phyloP scores from a whole-genome alignment of 768 basidiomycete species.

The Coprinopsis cinerea region DNA sequence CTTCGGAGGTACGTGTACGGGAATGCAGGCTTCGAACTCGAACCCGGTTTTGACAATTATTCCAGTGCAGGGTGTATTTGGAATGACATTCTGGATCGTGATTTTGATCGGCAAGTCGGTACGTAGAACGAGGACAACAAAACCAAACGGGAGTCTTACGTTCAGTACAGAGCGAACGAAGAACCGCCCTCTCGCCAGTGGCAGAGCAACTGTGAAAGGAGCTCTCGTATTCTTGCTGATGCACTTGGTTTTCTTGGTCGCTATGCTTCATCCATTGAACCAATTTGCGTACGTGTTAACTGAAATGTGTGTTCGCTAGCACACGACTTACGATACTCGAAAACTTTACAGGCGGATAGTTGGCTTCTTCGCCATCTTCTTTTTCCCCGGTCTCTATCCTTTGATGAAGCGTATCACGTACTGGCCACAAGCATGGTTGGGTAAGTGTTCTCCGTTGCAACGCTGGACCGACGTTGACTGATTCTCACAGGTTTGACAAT shows the following conservation, averaged over 20 bases:
- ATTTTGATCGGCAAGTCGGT: constrained; percentile 32
- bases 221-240: constrained; percentile 23
- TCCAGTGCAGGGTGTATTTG: constrained; percentile 17
- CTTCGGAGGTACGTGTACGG: background rate
- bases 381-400: constrained; percentile 26
- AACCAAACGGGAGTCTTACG: background rate
- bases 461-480: background rate
- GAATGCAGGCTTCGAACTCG: too few species aligned
- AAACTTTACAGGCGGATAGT: constrained; percentile 3
- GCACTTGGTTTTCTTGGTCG: constrained; percentile 12
- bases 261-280: constrained; percentile 11
- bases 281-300: constrained; percentile 10
- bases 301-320: background rate
- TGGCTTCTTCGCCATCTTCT: constrained; percentile 16
- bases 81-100: constrained; percentile 23
- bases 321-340: background rate
- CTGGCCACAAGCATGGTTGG: constrained; percentile 40
- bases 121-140: constrained; percentile 4
- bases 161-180: constrained; percentile 25
- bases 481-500: constrained; percentile 22
- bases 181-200: constrained; percentile 26
- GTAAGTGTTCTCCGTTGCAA: constrained; percentile 13
- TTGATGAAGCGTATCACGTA: constrained; percentile 35
- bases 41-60: background rate
- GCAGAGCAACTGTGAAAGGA: constrained; percentile 23